Evolutionary conservation across 352 stramenopile species (phyloP).

Genomic region (Phytophthora brassicae): DNA sequence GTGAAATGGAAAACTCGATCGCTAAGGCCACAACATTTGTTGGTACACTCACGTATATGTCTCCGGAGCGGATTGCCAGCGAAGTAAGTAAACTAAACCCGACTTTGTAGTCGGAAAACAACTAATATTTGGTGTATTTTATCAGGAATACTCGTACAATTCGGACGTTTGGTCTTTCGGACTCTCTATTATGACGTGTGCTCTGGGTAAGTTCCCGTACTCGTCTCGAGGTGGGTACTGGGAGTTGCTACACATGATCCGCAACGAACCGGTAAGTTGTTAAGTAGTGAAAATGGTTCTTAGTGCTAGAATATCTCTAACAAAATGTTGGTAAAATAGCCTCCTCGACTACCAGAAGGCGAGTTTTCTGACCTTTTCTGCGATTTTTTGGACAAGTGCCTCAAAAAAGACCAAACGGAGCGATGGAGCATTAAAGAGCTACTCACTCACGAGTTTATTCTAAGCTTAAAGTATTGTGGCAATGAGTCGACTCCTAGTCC

Average conservation of each 20-base stretch:
- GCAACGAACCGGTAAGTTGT: slow-evolving; percentile 68
- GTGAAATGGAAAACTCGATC: slow-evolving; percentile 86
- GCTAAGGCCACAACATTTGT: slow-evolving; percentile 91
- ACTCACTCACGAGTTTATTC: slow-evolving; percentile 69
- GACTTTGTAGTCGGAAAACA: background rate
- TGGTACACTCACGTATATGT: slow-evolving; percentile 94
- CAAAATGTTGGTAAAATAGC: slow-evolving; percentile 24
- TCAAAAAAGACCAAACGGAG: slow-evolving; percentile 78
- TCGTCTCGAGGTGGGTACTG: slow-evolving; percentile 88
- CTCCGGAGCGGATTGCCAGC: slow-evolving; percentile 91
- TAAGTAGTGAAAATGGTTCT: background rate
- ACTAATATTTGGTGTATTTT: background rate
- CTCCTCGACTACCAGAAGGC: slow-evolving; percentile 58
- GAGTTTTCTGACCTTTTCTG: slow-evolving; percentile 78
- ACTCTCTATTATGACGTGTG: slow-evolving; percentile 89
- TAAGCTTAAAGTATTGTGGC: slow-evolving; percentile 48
- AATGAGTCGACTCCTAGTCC: slow-evolving; percentile 17
- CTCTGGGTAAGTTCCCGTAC: slow-evolving; percentile 88
- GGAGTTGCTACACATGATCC: slow-evolving; percentile 89
- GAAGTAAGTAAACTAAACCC: slow-evolving; percentile 34
- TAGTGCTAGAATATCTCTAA: background rate
- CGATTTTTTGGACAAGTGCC: slow-evolving; percentile 81
- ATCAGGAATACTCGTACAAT: slow-evolving; percentile 83
- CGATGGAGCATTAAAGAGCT: slow-evolving; percentile 83
- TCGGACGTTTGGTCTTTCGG: slow-evolving; percentile 88